phyloP scores from a whole-genome alignment of 1,284 basidiomycete genomes.

The Apiotrichum laibachii region DNA sequence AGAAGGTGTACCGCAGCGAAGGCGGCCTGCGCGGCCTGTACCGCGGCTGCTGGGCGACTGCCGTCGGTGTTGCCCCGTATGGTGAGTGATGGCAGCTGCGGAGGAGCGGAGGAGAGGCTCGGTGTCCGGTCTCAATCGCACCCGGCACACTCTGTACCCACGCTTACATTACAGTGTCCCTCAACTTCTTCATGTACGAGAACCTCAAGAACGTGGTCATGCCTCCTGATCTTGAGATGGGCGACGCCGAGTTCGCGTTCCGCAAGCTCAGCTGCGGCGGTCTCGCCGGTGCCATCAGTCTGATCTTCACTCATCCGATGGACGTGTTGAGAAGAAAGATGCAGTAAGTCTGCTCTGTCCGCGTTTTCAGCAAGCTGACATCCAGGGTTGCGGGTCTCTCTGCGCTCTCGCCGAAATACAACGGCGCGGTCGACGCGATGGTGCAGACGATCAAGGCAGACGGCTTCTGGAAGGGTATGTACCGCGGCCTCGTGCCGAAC shows the following conservation, averaged over 20 bases:
- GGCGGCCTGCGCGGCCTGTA: slow-evolving; percentile 84
- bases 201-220: slow-evolving; percentile 35
- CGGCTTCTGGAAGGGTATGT: slow-evolving; percentile 58
- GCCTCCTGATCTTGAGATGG: slow-evolving; percentile 24
- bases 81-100: neutral
- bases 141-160: neutral
- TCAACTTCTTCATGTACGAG: slow-evolving; percentile 52
- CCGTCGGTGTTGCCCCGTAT: slow-evolving; percentile 88
- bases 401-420: slow-evolving; percentile 65
- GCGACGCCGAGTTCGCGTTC: slow-evolving; percentile 34
- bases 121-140: neutral
- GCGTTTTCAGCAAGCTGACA: neutral
- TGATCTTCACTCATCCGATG: slow-evolving; percentile 92
- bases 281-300: slow-evolving; percentile 66
- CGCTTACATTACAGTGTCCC: slow-evolving; percentile 47
- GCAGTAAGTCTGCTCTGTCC: slow-evolving; percentile 64
- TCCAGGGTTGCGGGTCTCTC: slow-evolving; percentile 65
- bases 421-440: slow-evolving; percentile 73
- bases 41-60: slow-evolving; percentile 76
- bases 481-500: slow-evolving; percentile 85
- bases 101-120: no score
- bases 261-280: slow-evolving; percentile 55
- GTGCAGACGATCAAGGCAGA: slow-evolving; percentile 67
- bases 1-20: slow-evolving; percentile 84
- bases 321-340: slow-evolving; percentile 92